Conservation (phyloP, 2,329 filamentous ascomycete species). For the Pleurostoma richardsiae region DNA sequence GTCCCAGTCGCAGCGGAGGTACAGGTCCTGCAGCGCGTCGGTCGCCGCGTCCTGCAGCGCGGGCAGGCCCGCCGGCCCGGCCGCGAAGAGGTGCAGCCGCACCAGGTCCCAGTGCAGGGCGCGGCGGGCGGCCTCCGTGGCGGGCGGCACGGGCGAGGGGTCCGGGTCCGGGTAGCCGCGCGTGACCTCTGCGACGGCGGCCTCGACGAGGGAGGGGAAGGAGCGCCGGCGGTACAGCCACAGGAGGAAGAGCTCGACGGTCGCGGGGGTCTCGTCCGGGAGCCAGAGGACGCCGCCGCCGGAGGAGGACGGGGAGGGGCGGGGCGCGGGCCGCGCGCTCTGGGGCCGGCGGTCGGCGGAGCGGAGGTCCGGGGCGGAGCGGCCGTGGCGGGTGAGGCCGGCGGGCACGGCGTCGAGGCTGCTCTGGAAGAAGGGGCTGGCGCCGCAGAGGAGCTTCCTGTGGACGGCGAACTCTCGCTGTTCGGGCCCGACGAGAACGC, state of each 20-base stretch:
- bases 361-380: slow-evolving; percentile 11
- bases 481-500: slow-evolving; percentile 35
- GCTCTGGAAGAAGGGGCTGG: slow-evolving; percentile 42
- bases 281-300: slow-evolving; percentile 27
- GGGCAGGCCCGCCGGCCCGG: slow-evolving; percentile 37
- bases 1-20: slow-evolving; percentile 54
- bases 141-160: slow-evolving; percentile 9
- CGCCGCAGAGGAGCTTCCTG: slow-evolving; percentile 37
- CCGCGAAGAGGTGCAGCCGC: slow-evolving; percentile 52
- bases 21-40: slow-evolving; percentile 54
- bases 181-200: slow-evolving; percentile 24
- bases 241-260: slow-evolving; percentile 48
- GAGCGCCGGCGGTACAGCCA: slow-evolving; percentile 42
- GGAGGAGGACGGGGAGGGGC: slow-evolving; percentile 10
- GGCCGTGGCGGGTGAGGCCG: slow-evolving; percentile 4
- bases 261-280: slow-evolving; percentile 41
- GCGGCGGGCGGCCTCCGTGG: slow-evolving; percentile 20
- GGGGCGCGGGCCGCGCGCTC: slow-evolving; percentile 6
- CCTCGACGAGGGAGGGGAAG: slow-evolving; percentile 38
- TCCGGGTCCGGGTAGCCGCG: not conserved
- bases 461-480: slow-evolving; percentile 35
- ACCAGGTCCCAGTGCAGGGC: slow-evolving; percentile 51
- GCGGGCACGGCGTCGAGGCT: slow-evolving; percentile 31
- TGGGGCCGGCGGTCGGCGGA: not conserved
- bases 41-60: slow-evolving; percentile 52